Evolutionary conservation across 2,329 filamentous ascomycete genomes (phyloP), one percentile per base, ranked within the genome.

Genomic region (Teratosphaeria epicoccoides): DNA sequence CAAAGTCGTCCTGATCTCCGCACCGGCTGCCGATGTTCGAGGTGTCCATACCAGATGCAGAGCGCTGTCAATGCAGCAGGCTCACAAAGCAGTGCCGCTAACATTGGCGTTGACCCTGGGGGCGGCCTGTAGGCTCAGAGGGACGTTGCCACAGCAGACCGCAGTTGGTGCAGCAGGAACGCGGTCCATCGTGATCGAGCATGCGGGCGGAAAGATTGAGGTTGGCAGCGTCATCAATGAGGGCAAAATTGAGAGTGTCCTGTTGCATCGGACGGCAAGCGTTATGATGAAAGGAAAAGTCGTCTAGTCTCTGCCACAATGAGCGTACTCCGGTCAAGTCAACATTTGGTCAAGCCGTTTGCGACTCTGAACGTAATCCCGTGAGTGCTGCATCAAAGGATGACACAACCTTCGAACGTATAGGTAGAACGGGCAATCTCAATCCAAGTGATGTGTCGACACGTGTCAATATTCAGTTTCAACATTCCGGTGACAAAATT

Each of bases 1-100:
- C 1, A 84, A 86, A 62, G 80, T 86, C 33, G 77, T 75, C 12
- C 68, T 84, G 14, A 72, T 82, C 62, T 26, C 73, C 69, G 54
- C 50, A 46, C 51, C 65, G 6, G 52, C 24, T 4, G 40, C 29
- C 1, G 51, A 28, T 11, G 52, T 49, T 7, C 44, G 33, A 20
- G 60, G 61, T 11, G 51, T 57, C 5, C 70, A 74, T 51, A 62
- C 74, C 20, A 64, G 72, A 4, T 64, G 71, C 23, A 65, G 72
- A 33, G 71, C 71, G 28, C 55, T 74, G n/a, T 73, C 71, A 4
- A 71, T 71, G 54, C 64, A 63, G 26, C 71, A 73, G 51, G 69
- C 71, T 4, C 71, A 73, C 59, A 69, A 68, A 46, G 70, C 71
- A 2, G 69, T 71, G 9, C 72, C 72, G 0, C 54, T 73, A 25